Percentiles rank a stretch among this genome's conserved stretches.
phyloP scores from a whole-genome alignment of 495 filamentous ascomycete species.

The Aspergillus ostianus region DNA sequence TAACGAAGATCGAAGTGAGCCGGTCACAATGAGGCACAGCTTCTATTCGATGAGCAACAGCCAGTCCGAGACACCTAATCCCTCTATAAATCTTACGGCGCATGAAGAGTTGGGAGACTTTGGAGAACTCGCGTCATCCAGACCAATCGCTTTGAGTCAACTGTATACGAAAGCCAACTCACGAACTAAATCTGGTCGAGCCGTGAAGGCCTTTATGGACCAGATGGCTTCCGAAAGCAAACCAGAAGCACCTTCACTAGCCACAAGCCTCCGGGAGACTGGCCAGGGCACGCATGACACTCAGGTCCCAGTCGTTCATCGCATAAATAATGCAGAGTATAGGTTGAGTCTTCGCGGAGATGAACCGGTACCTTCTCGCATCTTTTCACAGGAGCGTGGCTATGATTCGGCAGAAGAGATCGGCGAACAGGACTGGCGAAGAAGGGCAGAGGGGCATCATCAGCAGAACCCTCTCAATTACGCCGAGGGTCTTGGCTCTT shows the following conservation, averaged over 20 bases:
- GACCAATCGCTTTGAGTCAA: slow-evolving; percentile 23
- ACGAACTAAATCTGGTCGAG: slow-evolving; percentile 17
- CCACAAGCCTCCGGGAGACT: background rate
- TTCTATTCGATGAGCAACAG: background rate
- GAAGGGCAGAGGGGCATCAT: background rate
- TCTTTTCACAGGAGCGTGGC: slow-evolving; percentile 6
- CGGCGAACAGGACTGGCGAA: slow-evolving; percentile 1
- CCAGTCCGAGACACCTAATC: background rate
- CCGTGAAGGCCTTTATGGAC: slow-evolving; percentile 11
- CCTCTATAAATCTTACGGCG: slow-evolving; percentile 4
- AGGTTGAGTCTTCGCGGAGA: background rate
- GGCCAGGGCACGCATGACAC: background rate
- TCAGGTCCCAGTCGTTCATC: background rate
- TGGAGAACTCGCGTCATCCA: slow-evolving; percentile 24
- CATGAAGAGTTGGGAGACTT: slow-evolving; percentile 21
- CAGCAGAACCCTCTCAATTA: slow-evolving; percentile 23
- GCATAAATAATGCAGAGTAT: background rate
- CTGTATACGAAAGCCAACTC: slow-evolving; percentile 16
- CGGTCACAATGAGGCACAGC: background rate
- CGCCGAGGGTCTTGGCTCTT: slow-evolving; percentile 6
- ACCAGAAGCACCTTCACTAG: background rate
- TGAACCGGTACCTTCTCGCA: background rate
- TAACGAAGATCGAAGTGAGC: background rate
- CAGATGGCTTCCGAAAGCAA: slow-evolving; percentile 3
- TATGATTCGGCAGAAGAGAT: background rate